Conservation (phyloP, 164 flowering plant species). For the Stephania cephalantha region DNA sequence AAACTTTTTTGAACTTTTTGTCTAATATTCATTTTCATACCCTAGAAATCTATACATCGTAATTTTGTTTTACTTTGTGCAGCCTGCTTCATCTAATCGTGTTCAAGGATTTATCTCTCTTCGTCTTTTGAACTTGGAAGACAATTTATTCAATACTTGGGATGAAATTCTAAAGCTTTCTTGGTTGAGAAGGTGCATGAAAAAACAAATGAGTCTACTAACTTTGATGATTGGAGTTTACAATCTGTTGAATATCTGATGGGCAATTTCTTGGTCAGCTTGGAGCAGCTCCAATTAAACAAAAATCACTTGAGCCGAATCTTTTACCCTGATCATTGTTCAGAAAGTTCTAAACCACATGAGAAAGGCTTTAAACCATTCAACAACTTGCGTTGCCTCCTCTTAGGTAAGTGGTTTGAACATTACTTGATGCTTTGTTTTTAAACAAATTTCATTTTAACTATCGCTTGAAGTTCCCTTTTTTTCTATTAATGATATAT, state of each 20-base stretch:
- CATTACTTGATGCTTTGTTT: not conserved
- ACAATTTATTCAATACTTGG: conserved; percentile 69
- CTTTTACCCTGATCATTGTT: conserved; percentile 43
- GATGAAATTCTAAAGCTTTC: conserved; percentile 74
- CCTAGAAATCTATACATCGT: not conserved
- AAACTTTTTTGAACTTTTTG: too few relatives aligned
- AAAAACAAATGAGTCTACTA: not conserved
- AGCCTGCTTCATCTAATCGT: conserved; percentile 44
- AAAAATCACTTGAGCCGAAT: conserved; percentile 54
- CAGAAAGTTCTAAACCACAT: conserved; percentile 12
- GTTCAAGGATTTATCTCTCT: conserved; percentile 71
- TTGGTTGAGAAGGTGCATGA: conserved; percentile 50
- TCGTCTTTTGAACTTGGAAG: conserved; percentile 77
- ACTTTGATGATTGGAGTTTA: not conserved
- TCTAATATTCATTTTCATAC: too few relatives aligned
- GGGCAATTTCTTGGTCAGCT: conserved; percentile 34
- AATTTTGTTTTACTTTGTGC: conserved; percentile 9
- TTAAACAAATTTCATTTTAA: not conserved
- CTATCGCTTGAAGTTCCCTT: not conserved
- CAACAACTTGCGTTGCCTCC: conserved; percentile 68
- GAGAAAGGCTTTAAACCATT: conserved; percentile 42
- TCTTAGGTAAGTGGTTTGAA: conserved; percentile 47
- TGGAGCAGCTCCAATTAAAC: conserved; percentile 90
- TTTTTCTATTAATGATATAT: conserved; percentile 15
- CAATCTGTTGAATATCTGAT: not conserved